A percentile compares a stretch with the other conserved stretches of the same genome.
These are phyloP conservation scores for Fabrea salina DNA, from an alignment of 169 alveolate genomes.

Conservation along the genomic window DNA sequence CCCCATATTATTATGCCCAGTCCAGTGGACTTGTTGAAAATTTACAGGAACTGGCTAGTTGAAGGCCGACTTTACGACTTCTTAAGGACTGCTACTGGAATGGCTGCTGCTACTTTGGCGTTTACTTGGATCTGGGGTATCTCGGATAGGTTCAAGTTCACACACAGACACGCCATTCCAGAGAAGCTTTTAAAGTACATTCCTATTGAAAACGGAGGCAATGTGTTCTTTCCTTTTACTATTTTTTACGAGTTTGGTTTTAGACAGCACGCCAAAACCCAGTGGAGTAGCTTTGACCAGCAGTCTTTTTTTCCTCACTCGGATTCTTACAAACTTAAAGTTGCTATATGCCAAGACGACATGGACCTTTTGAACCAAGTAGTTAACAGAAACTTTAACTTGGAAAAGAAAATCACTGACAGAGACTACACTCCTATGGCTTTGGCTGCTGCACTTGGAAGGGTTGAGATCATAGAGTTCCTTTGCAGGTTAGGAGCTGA, in stretches of 20 bases:
- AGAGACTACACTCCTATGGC: background rate
- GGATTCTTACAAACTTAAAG: background rate
- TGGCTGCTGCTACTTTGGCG: background rate
- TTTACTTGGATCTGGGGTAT: background rate
- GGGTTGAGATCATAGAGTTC: background rate
- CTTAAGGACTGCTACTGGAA: background rate
- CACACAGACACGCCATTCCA: background rate
- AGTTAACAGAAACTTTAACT: background rate
- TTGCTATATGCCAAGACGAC: slow-evolving; percentile 6
- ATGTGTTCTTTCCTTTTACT: slow-evolving; percentile 16
- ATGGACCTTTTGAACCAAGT: background rate
- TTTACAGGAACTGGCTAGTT: no score
- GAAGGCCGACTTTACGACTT: no score
- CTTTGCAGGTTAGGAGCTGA: background rate
- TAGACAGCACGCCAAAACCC: background rate
- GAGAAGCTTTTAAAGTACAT: slow-evolving; percentile 16
- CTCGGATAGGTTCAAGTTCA: background rate
- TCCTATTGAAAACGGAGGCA: slow-evolving; percentile 22
- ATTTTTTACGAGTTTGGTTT: no score
- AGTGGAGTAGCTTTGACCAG: background rate
- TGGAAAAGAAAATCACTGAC: background rate
- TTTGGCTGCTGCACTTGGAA: slow-evolving; percentile 12
- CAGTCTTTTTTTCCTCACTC: slow-evolving; percentile 19
- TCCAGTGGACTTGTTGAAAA: no score
- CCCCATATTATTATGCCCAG: slow-evolving; percentile 15